Conservation (phyloP, 768 basidiomycete species). For the Mycena vitilis region DNA sequence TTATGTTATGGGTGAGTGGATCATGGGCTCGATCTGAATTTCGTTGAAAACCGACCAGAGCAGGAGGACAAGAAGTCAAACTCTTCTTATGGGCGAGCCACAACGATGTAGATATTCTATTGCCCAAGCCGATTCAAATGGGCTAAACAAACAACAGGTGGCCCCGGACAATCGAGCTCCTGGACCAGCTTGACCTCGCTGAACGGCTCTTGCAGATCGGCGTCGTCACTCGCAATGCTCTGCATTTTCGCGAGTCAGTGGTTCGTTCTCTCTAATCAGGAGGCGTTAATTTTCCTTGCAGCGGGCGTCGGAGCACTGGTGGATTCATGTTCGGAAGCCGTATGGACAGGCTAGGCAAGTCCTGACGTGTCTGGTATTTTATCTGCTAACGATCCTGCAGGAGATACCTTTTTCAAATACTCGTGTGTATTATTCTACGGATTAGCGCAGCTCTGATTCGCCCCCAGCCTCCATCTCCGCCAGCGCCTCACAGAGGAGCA, state of each 20-base stretch:
- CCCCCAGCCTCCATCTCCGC: constrained; percentile 34
- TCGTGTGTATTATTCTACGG: constrained; percentile 17
- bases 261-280: background rate
- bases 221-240: constrained; percentile 36
- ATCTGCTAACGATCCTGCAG: constrained; percentile 13
- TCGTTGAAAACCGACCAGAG: constrained; percentile 21
- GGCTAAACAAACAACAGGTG: constrained; percentile 26
- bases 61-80: constrained; percentile 32
- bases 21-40: background rate
- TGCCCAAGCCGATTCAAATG: no score
- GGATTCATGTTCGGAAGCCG: constrained; percentile 38
- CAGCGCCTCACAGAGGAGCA: constrained; percentile 37
- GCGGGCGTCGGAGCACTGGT: constrained; percentile 32
- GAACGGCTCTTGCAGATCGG: constrained; percentile 37
- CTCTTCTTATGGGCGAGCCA: constrained; percentile 35
- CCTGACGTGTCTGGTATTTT: background rate
- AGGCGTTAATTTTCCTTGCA: constrained; percentile 4
- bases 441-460: background rate
- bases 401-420: constrained; percentile 38
- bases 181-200: constrained; percentile 37
- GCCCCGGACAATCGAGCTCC: constrained; percentile 36
- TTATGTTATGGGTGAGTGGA: constrained; percentile 34
- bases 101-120: background rate
- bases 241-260: constrained; percentile 35
- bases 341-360: constrained; percentile 37